Conservation (phyloP, 2,329 filamentous ascomycete species). For the Aaosphaeria pasadenensis region DNA sequence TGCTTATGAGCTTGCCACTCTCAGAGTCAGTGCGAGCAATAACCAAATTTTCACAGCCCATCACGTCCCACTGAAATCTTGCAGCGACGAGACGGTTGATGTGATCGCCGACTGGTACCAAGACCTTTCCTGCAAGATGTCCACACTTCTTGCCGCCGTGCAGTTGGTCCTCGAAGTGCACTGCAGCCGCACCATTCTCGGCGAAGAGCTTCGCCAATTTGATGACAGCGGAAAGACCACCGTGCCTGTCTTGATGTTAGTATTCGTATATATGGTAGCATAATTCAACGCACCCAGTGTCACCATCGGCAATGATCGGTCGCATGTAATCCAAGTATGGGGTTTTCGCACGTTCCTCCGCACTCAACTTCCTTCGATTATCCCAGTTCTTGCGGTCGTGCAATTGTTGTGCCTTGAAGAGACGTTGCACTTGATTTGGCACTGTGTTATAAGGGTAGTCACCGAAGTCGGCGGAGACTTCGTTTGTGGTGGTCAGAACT, state of each 20-base stretch:
- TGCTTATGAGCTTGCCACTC: constrained; percentile 85
- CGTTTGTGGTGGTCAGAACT: constrained; percentile 88
- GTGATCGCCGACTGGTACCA: constrained; percentile 91
- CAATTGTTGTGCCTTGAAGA: constrained; percentile 95
- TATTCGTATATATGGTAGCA: background rate
- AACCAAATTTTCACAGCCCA: constrained; percentile 92
- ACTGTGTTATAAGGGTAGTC: constrained; percentile 99
- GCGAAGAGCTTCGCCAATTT: constrained; percentile 98
- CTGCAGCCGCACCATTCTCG: constrained; percentile 91
- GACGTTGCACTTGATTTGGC: constrained; percentile 92
- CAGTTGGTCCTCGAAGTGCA: constrained; percentile 97
- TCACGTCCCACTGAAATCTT: constrained; percentile 96
- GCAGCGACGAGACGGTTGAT: constrained; percentile 91
- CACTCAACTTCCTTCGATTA: constrained; percentile 70
- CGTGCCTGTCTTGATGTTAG: constrained; percentile 60
- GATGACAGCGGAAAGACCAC: constrained; percentile 85
- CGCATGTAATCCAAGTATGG: constrained; percentile 91
- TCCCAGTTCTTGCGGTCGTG: constrained; percentile 98
- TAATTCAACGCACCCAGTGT: constrained; percentile 63
- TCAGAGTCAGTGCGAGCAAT: constrained; percentile 96
- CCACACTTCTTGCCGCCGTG: constrained; percentile 99
- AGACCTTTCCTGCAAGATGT: constrained; percentile 91
- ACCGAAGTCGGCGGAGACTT: constrained; percentile 95
- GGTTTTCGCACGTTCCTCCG: constrained; percentile 68
- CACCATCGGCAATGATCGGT: constrained; percentile 93